A percentile compares a stretch with the other conserved stretches of the same genome.
Conservation (phyloP, 2,329 filamentous ascomycete genomes). For the Aureobasidium sp. region DNA sequence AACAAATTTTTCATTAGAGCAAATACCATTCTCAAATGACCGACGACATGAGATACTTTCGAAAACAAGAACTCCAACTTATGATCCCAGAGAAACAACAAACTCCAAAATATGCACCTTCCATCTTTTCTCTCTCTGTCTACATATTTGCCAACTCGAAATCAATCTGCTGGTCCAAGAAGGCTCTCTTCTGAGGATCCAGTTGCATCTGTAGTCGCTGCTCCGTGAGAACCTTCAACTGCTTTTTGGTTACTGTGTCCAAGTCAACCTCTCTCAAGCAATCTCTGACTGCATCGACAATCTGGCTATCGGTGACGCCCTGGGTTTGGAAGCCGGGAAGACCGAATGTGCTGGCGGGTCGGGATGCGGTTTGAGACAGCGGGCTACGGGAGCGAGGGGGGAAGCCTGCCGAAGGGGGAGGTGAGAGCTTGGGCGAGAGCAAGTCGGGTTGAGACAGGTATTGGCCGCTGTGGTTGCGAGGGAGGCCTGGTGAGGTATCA, state of each 20-base stretch:
- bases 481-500: constrained; percentile 47
- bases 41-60: neutral
- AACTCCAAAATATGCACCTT: neutral
- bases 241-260: constrained; percentile 98
- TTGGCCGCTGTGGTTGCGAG: constrained; percentile 25
- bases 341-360: constrained; percentile 14
- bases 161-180: constrained; percentile 91
- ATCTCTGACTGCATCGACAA: constrained; percentile 74
- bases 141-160: constrained; percentile 90
- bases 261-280: constrained; percentile 85
- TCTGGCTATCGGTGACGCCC: constrained; percentile 71
- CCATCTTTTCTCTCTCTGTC: neutral
- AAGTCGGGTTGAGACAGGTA: constrained; percentile 34
- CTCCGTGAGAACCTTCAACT: constrained; percentile 76
- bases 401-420: constrained; percentile 20
- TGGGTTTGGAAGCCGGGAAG: constrained; percentile 50
- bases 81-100: neutral
- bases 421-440: constrained; percentile 31
- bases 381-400: constrained; percentile 24
- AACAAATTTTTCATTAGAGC: neutral
- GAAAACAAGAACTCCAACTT: neutral
- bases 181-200: constrained; percentile 74
- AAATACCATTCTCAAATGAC: neutral
- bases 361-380: constrained; percentile 12
- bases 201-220: constrained; percentile 88